A percentile compares a stretch with the other conserved stretches of the same genome.
Conservation (phyloP, 257 asterid species). For the Dorcoceras hygrometricum region DNA sequence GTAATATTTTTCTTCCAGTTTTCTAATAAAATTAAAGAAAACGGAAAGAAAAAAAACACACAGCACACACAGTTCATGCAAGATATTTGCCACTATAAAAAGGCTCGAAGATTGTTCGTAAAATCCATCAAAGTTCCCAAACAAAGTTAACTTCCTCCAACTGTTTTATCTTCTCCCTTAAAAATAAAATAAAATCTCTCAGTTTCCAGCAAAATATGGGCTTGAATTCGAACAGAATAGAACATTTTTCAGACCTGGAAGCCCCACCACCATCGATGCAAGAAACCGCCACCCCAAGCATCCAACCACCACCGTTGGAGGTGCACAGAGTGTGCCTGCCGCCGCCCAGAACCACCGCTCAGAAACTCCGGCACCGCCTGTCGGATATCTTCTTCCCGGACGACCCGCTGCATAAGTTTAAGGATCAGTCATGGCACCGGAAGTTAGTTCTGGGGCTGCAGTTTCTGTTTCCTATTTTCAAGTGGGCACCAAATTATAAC, state of each 20-base stretch:
- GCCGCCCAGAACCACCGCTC: constrained; percentile 54
- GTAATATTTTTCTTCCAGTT: too few species aligned
- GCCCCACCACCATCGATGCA: constrained; percentile 16
- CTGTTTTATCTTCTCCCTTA: too few species aligned
- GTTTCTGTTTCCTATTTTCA: constrained; percentile 68
- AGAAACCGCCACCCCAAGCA: constrained; percentile 16
- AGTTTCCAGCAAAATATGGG: constrained; percentile 54
- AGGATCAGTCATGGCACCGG: constrained; percentile 56
- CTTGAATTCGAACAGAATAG: constrained; percentile 51
- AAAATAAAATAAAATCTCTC: too few species aligned
- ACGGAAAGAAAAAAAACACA: neutral
- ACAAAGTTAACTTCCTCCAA: neutral
- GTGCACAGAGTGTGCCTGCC: constrained; percentile 71
- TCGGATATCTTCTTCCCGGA: constrained; percentile 88
- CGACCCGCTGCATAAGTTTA: constrained; percentile 77
- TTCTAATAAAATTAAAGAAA: too few species aligned
- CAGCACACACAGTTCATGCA: constrained; percentile 22
- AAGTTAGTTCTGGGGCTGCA: constrained; percentile 59
- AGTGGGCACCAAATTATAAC: constrained; percentile 73
- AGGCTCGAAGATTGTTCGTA: constrained; percentile 6
- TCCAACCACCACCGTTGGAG: constrained; percentile 31
- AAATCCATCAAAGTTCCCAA: neutral
- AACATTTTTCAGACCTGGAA: constrained; percentile 37
- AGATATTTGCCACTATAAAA: constrained; percentile 28
- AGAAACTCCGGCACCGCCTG: constrained; percentile 65